Base-by-base conservation (phyloP, 108 stramenopile genomes). In the Conticribra guillardii region DNA sequence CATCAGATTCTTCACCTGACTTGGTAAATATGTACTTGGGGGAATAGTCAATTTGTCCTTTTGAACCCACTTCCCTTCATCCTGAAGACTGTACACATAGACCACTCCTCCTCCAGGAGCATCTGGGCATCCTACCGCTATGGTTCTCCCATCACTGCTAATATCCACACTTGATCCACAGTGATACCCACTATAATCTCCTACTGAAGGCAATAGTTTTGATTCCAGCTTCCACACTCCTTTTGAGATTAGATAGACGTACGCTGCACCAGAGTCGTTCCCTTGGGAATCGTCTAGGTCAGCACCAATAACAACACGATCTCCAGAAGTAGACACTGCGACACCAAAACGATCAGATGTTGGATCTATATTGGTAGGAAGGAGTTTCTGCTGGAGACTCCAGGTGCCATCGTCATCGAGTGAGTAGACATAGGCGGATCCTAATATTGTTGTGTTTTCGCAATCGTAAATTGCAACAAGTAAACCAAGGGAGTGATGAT, bases 211-310 rank as follows among this genome's bases (percentile, higher is more conserved):
- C 31, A 74, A 30, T 19, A 74, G 55, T 32, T 47, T 57, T 22
- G 65, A 60, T 44, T 74, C 65, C 27, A 74, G 59, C 18, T 53
- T 59, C 74, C 74, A 74, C 11, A 74, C 74, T 27, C 74, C 70
- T 47, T 53, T 60, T 8, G 65, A 59, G 14, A 74, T 26, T 14
- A 8, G 64, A 32, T 74, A 74, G 8, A 74, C 59, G 47, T 74
- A 74, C 11, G 65, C 57, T 2, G 74, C 66, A 22, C 69, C 72
- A 24, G 65, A 60, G 41, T 67, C 74, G 22, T 48, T 59, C 17
- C 74, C 74, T 24, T 66, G 59, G 0, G 58, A 54, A 27, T 60
- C 65, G 46, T 74, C 66, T 27, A 66, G 63, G 19, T 74, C 74
- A 21, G 74, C 74, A 5, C 74, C 74, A 0, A 74, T 47, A 18